A percentile compares a stretch with the other conserved stretches of the same genome.
Evolutionary conservation across 345 rosid species (phyloP).

Genomic region (Citrus sp.): DNA sequence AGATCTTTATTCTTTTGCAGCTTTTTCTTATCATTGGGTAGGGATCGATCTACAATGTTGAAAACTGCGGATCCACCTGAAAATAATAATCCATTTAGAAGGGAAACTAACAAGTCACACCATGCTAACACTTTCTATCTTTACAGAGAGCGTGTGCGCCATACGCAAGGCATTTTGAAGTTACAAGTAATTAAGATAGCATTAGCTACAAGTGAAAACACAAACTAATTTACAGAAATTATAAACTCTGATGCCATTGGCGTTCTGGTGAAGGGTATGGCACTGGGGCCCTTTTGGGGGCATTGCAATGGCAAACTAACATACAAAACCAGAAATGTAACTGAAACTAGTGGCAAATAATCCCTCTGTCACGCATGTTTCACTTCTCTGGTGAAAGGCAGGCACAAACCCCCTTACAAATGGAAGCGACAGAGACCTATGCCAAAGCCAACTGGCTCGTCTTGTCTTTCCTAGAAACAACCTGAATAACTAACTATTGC

Average conservation of each 20-base stretch:
- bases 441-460: too few species aligned
- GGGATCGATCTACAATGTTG: constrained; percentile 4
- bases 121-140: neutral
- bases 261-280: too few species aligned
- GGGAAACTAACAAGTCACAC: neutral
- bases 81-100: neutral
- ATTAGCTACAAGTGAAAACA: too few species aligned
- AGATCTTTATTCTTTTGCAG: neutral
- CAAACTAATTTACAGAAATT: neutral
- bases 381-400: too few species aligned
- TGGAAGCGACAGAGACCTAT: too few species aligned
- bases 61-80: constrained; percentile 14
- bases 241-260: neutral
- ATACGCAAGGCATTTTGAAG: neutral
- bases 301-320: neutral
- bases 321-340: neutral
- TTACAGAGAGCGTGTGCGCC: neutral
- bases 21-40: constrained; percentile 2
- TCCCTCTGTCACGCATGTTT: too few species aligned
- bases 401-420: too few species aligned
- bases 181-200: neutral
- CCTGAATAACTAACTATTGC: too few species aligned
- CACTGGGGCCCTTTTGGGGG: neutral
- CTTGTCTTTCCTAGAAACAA: too few species aligned
- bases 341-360: neutral